Evolutionary conservation across 768 basidiomycete genomes (phyloP).

Genomic region (Termitomyces sp.): DNA sequence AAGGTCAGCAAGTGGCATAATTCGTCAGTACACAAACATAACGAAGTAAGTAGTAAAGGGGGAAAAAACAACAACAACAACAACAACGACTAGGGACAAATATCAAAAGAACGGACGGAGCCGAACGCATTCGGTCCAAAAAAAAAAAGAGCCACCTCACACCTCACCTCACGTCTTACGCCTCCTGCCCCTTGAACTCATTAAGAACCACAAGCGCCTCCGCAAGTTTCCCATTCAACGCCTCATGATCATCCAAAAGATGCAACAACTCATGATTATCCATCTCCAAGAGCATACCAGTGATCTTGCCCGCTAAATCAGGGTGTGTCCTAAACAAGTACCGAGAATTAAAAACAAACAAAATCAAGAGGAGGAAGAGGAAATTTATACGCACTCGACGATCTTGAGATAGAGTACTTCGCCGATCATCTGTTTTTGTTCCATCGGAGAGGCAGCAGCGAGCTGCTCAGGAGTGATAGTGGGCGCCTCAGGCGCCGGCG

Average conservation of each 20-base stretch:
- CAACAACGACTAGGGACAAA: too few relatives aligned
- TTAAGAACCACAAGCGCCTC: constrained; percentile 88
- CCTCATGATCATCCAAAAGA: constrained; percentile 78
- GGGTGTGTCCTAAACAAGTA: constrained; percentile 61
- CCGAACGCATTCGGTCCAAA: too few relatives aligned
- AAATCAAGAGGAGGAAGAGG: too few relatives aligned
- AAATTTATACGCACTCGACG: constrained; percentile 64
- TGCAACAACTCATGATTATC: constrained; percentile 90
- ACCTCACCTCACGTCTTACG: too few relatives aligned
- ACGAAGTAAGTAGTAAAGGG: too few relatives aligned
- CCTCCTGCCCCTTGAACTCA: constrained; percentile 47
- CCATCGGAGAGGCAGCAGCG: constrained; percentile 61
- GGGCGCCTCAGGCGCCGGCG: constrained; percentile 32
- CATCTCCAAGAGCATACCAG: constrained; percentile 99
- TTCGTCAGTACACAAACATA: neutral
- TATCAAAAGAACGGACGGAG: neutral
- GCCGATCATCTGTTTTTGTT: constrained; percentile 99
- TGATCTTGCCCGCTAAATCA: constrained; percentile 98
- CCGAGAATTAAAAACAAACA: too few relatives aligned
- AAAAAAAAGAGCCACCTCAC: too few relatives aligned
- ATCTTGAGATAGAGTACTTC: constrained; percentile 95
- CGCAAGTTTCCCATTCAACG: constrained; percentile 84
- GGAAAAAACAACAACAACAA: too few relatives aligned
- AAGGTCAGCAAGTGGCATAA: too few relatives aligned
- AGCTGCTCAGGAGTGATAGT: constrained; percentile 44